Conservation (phyloP, 129 eudicot genomes). For the Sambucus nigra region DNA sequence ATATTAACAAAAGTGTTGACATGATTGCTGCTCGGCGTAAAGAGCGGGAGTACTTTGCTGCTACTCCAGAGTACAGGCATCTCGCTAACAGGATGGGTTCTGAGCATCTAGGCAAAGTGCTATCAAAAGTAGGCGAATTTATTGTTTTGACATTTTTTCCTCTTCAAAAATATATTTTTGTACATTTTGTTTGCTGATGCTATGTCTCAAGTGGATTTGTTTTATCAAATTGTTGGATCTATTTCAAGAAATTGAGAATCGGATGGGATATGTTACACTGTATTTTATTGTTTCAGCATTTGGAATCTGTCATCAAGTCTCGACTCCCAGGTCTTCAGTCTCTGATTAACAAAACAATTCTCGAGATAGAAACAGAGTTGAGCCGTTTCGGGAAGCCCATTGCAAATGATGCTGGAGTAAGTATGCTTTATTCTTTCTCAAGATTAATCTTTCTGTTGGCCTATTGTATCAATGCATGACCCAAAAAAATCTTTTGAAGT, state of each 20-base stretch:
- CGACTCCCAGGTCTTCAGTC: conserved; percentile 97
- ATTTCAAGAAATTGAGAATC: not conserved
- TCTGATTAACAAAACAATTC: conserved; percentile 71
- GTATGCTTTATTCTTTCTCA: conserved; percentile 13
- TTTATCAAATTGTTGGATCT: no score
- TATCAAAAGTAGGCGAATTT: conserved; percentile 47
- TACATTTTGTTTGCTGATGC: not conserved
- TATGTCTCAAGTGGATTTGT: not conserved
- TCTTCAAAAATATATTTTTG: no score
- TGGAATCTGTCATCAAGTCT: conserved; percentile 85
- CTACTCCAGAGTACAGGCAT: conserved; percentile 63
- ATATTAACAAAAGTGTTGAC: conserved; percentile 69
- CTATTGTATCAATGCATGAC: not conserved
- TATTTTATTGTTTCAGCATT: conserved; percentile 49
- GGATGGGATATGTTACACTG: conserved; percentile 5
- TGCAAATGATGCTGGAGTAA: conserved; percentile 88
- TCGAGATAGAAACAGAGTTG: conserved; percentile 79
- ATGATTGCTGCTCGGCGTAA: conserved; percentile 87
- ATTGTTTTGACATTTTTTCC: not conserved
- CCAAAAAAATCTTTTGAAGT: no score
- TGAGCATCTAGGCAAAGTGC: conserved; percentile 80
- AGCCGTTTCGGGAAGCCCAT: conserved; percentile 86
- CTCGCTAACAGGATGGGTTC: conserved; percentile 89
- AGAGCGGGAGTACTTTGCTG: conserved; percentile 71
- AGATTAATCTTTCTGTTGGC: not conserved